Base-by-base conservation (phyloP, 2,329 filamentous ascomycete genomes). In the Ceratocystis destructans region DNA sequence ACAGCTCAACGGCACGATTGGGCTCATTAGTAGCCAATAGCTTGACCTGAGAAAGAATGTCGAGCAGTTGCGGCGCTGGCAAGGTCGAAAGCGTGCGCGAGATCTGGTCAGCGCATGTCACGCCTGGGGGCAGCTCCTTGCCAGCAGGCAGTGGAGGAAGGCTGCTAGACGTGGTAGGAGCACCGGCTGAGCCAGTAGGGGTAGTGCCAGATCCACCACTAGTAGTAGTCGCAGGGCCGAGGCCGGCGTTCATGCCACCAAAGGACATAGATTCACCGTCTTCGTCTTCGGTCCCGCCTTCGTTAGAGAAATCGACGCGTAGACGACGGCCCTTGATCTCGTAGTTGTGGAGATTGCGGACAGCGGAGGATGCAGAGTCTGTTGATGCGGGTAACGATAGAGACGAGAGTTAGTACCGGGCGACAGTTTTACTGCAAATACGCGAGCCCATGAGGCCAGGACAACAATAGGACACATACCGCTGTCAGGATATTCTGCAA, bases 271-370 rank as follows among this genome's bases (percentile, higher is more conserved):
- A 64, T 48, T 70, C 66, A 20, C 63, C 76, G 69, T 81, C 84
- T 66, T 88, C 85, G 69, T 87, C 86, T 69, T 83, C 82, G 57
- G 85, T 87, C 71, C 87, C 87, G 70, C 90, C 90, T 74, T 96
- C 93, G 75, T 96, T 96, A 68, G 90, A 94, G 77, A 95, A 99
- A 76, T 97, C 94, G 66, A 99, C 94, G 68, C 92, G 85, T 69
- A 99, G 82, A 76, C 96, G 96, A 72, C 94, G 85, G 66, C 91
- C 91, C 87, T 96, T 95, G 73, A 96, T 86, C 75, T 97, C 93
- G 77, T 90, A 87, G 75, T 96, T 91, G 78, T 97, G 96, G 64
- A 97, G 79, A 74, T 99, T 97, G 71, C 93, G 87, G 61, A 97
- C 93, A 1, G 94, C 94, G 1, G 91, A 96, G 46, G 93, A 90